Evolutionary conservation across 2,329 filamentous ascomycete species (phyloP).

Genomic region (Colletotrichum theobromicola): DNA sequence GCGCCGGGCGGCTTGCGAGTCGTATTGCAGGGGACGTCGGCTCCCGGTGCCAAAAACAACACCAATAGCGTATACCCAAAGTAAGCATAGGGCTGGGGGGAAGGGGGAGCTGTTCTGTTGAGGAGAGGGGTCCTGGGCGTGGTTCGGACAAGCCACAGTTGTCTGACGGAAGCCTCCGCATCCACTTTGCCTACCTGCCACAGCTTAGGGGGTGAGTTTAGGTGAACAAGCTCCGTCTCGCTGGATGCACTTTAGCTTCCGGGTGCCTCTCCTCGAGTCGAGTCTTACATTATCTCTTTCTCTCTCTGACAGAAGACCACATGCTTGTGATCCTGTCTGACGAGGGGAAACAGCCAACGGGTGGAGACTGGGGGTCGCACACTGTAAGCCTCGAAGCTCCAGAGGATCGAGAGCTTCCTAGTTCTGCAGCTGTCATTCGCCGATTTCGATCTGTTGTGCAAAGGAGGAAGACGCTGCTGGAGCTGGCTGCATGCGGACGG

Average conservation of each 20-base stretch:
- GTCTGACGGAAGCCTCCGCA: slow-evolving; percentile 1
- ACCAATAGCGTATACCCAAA: not conserved
- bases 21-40: not conserved
- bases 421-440: slow-evolving; percentile 6
- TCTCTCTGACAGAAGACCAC: not conserved
- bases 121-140: not conserved
- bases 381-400: not conserved
- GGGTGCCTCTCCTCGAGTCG: not conserved
- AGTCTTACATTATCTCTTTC: not conserved
- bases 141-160: not conserved
- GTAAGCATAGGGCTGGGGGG: slow-evolving; percentile 12
- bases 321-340: slow-evolving; percentile 10
- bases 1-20: not conserved
- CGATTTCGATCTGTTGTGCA: slow-evolving; percentile 3
- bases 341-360: not conserved
- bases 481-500: slow-evolving; percentile 11
- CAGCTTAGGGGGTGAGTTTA: slow-evolving; percentile 10
- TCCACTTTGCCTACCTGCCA: not conserved
- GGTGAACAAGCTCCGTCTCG: not conserved
- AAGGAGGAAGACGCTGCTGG: not conserved
- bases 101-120: not conserved
- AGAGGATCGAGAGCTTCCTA: not conserved
- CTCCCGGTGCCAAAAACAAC: not conserved
- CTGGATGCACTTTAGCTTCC: not conserved
- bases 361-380: not conserved